phyloP scores from a whole-genome alignment of 2,329 filamentous ascomycete species.

The Sclerotinia spermophila region DNA sequence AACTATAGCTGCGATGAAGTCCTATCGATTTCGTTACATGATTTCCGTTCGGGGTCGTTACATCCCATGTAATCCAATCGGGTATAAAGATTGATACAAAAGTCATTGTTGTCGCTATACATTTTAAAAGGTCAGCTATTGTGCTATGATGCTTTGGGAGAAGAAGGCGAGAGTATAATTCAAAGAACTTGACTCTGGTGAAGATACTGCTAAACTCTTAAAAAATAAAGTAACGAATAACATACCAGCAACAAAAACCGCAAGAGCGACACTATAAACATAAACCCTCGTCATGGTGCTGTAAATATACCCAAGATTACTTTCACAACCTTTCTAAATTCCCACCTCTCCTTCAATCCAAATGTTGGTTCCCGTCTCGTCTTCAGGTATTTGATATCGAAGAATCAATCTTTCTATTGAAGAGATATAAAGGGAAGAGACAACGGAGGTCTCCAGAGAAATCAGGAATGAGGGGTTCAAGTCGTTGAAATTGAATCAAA shows the following conservation, averaged over 20 bases:
- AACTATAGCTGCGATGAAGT: slow-evolving; percentile 77
- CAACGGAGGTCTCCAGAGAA: neutral
- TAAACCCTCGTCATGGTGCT: slow-evolving; percentile 43
- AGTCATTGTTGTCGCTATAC: slow-evolving; percentile 70
- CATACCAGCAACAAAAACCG: slow-evolving; percentile 44
- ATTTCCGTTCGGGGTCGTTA: slow-evolving; percentile 45
- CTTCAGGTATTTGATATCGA: neutral
- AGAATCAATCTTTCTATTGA: neutral
- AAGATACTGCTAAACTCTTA: neutral
- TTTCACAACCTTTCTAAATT: slow-evolving; percentile 8
- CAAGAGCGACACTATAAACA: slow-evolving; percentile 42
- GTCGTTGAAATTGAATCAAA: neutral
- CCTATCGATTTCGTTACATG: slow-evolving; percentile 66
- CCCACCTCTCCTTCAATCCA: slow-evolving; percentile 18
- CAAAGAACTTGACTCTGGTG: neutral
- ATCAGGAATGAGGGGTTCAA: neutral
- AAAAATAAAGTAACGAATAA: slow-evolving; percentile 17
- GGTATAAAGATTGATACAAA: slow-evolving; percentile 66
- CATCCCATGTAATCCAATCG: slow-evolving; percentile 66
- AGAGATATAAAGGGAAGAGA: neutral
- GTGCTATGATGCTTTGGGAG: neutral
- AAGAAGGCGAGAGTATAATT: neutral
- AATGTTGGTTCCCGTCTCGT: slow-evolving; percentile 19
- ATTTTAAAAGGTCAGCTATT: slow-evolving; percentile 10
- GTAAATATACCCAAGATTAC: neutral